Conservation (phyloP, 495 filamentous ascomycete genomes). For the Niebla homalea region DNA sequence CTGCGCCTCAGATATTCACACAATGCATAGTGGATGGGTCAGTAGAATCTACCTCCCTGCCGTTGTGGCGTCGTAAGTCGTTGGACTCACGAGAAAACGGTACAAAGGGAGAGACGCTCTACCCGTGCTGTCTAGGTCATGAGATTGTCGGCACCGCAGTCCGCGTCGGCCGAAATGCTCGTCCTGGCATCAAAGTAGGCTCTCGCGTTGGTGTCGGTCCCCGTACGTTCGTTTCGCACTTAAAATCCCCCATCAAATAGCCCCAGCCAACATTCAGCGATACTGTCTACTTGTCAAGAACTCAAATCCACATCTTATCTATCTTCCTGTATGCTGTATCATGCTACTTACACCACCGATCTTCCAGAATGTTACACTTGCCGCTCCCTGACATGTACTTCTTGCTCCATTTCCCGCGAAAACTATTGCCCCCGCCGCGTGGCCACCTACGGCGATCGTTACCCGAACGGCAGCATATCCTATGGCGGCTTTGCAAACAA, state of each 20-base stretch:
- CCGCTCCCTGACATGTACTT: constrained; percentile 46
- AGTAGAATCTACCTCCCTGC: not conserved
- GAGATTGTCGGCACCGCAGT: constrained; percentile 71
- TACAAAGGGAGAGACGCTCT: constrained; percentile 36
- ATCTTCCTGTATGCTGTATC: not conserved
- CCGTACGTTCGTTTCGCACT: no score
- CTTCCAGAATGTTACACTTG: constrained; percentile 39
- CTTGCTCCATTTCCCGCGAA: constrained; percentile 47
- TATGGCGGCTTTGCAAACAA: constrained; percentile 57
- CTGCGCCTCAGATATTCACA: constrained; percentile 67
- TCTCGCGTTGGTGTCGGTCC: constrained; percentile 80
- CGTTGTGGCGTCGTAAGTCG: not conserved
- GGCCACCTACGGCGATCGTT: constrained; percentile 54
- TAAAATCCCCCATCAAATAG: no score
- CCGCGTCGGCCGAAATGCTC: constrained; percentile 51
- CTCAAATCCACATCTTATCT: no score
- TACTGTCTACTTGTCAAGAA: no score
- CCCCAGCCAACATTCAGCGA: no score
- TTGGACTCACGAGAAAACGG: not conserved
- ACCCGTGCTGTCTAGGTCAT: constrained; percentile 65
- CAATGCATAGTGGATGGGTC: constrained; percentile 55
- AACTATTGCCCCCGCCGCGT: constrained; percentile 47
- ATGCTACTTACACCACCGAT: no score
- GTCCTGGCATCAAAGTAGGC: constrained; percentile 44
- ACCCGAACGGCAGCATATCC: constrained; percentile 44